phyloP scores from a whole-genome alignment of 345 rosid genomes.

The Citrus cavaleriei region DNA sequence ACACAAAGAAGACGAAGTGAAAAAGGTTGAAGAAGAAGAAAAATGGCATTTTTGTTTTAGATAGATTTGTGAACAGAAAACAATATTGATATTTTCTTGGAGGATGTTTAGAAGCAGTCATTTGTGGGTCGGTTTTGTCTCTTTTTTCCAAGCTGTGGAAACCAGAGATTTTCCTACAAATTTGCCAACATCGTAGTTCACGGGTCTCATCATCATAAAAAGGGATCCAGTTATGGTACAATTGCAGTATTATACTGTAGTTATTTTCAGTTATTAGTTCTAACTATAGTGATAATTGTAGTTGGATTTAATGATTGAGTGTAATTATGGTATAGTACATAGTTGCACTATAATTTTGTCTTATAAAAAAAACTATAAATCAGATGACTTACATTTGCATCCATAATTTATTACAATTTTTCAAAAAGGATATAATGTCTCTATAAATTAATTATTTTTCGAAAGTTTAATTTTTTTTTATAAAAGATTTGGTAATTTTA shows the following conservation, averaged over 20 bases:
- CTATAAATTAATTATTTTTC: too few relatives aligned
- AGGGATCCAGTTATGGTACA: too few relatives aligned
- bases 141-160: conserved; percentile 7
- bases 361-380: too few relatives aligned
- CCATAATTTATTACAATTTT: too few relatives aligned
- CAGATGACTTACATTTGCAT: too few relatives aligned
- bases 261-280: rapidly evolving
- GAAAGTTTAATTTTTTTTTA: too few relatives aligned
- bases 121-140: conserved; percentile 12
- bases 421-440: too few relatives aligned
- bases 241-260: too few relatives aligned
- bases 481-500: too few relatives aligned
- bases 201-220: background rate
- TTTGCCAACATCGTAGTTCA: conserved; percentile 26
- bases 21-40: conserved; percentile 9
- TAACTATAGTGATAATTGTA: too few relatives aligned
- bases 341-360: too few relatives aligned
- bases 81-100: conserved; percentile 5
- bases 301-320: rapidly evolving
- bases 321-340: too few relatives aligned
- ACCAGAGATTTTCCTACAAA: conserved; percentile 44
- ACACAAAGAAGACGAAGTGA: conserved; percentile 9
- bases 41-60: conserved; percentile 22
- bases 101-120: conserved; percentile 13
- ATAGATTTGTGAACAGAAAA: conserved; percentile 25